Evolutionary conservation across 768 basidiomycete genomes (phyloP).

Genomic region (Tephrocybe sp.): DNA sequence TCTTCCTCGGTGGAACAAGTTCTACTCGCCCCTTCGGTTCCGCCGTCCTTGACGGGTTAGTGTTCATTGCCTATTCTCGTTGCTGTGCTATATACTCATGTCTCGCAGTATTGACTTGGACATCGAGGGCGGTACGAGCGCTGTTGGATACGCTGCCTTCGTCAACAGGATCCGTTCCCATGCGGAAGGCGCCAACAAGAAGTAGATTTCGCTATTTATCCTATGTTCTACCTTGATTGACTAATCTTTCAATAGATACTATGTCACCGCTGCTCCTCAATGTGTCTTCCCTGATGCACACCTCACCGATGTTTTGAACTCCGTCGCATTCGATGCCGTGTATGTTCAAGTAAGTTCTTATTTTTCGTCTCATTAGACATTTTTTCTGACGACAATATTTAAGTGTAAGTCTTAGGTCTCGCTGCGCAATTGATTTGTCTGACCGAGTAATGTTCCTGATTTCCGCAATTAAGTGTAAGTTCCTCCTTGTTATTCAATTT

Average conservation of each 20-base stretch:
- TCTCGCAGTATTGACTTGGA: slow-evolving; percentile 53
- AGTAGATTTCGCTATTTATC: slow-evolving; percentile 31
- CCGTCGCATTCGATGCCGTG: slow-evolving; percentile 62
- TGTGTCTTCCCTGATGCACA: slow-evolving; percentile 65
- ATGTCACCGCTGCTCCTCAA: slow-evolving; percentile 54
- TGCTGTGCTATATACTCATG: neutral
- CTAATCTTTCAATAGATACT: slow-evolving; percentile 40
- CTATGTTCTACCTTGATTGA: neutral
- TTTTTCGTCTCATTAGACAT: too few species aligned
- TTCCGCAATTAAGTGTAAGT: too few species aligned
- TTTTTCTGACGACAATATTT: too few species aligned
- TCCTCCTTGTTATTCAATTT: too few species aligned
- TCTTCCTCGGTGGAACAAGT: slow-evolving; percentile 66
- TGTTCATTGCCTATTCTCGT: neutral
- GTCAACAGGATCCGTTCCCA: slow-evolving; percentile 44
- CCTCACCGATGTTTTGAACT: slow-evolving; percentile 52
- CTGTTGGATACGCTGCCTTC: slow-evolving; percentile 45
- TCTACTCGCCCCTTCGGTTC: slow-evolving; percentile 60
- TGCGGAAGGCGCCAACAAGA: slow-evolving; percentile 42
- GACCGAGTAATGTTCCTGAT: too few species aligned
- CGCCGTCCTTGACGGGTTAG: slow-evolving; percentile 64
- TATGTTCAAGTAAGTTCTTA: slow-evolving; percentile 70
- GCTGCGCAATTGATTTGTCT: too few species aligned
- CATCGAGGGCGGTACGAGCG: slow-evolving; percentile 56
- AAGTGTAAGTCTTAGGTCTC: slow-evolving; percentile 12